A percentile compares a stretch with the other conserved stretches of the same genome.
Evolutionary conservation across 2,329 filamentous ascomycete genomes (phyloP).

Genomic region (Sphaerulina musiva): DNA sequence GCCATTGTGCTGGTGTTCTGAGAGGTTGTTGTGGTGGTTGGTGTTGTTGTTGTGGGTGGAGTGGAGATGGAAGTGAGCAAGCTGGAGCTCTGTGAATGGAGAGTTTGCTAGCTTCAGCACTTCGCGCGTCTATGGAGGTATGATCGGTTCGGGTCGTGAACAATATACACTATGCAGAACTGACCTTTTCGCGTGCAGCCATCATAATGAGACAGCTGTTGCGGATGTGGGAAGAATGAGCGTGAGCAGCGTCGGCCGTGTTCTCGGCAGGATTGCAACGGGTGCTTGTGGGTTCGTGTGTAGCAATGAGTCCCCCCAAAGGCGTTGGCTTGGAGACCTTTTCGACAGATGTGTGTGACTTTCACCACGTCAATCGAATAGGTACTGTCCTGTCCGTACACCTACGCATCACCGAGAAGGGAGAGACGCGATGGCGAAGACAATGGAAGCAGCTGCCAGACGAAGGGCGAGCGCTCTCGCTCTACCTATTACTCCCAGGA

Average conservation of each 20-base stretch:
- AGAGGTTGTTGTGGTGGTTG: neutral
- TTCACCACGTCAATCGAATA: neutral
- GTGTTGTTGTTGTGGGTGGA: neutral
- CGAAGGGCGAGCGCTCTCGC: too few relatives aligned
- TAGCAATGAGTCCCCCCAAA: slow-evolving; percentile 2
- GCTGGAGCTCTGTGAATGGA: neutral
- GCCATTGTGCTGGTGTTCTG: neutral
- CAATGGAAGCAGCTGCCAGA: too few relatives aligned
- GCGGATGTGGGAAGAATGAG: neutral
- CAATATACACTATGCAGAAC: neutral
- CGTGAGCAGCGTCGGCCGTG: neutral
- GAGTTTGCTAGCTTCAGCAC: neutral
- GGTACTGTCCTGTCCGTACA: too few relatives aligned
- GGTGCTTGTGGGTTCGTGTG: neutral
- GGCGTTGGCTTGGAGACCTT: neutral
- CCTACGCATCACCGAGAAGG: too few relatives aligned
- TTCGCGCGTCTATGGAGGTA: neutral
- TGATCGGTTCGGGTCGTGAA: too few relatives aligned
- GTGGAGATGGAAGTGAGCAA: neutral
- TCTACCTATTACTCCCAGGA: too few relatives aligned
- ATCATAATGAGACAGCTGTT: slow-evolving; percentile 5
- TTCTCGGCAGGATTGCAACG: neutral
- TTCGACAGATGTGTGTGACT: neutral
- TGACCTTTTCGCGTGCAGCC: slow-evolving; percentile 22
- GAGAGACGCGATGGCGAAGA: too few relatives aligned